Evolutionary conservation across 2,329 filamentous ascomycete genomes (phyloP).

Genomic region (Colletotrichum lini): DNA sequence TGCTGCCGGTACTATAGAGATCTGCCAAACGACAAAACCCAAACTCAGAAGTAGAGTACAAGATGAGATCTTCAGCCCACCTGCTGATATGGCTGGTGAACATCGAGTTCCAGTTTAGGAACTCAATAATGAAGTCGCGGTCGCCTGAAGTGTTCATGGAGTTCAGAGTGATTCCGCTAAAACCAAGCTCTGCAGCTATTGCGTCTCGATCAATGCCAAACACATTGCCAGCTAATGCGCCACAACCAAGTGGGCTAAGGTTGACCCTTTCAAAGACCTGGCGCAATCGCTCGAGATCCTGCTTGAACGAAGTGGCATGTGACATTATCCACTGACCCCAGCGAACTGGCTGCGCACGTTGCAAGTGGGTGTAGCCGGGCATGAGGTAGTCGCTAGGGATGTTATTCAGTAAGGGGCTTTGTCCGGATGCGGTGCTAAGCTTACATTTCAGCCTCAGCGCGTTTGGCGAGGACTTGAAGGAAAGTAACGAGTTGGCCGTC

Average conservation of each 20-base stretch:
- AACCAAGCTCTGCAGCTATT: conserved; percentile 75
- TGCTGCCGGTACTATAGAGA: conserved; percentile 45
- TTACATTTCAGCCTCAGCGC: conserved; percentile 80
- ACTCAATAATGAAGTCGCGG: conserved; percentile 81
- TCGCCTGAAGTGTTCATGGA: conserved; percentile 79
- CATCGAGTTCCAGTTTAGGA: conserved; percentile 78
- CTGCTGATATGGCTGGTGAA: conserved; percentile 80
- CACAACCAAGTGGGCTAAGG: conserved; percentile 46
- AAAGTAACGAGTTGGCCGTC: conserved; percentile 79
- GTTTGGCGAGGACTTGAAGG: conserved; percentile 75
- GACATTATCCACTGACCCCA: conserved; percentile 47
- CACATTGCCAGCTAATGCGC: conserved; percentile 47
- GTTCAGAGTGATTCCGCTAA: conserved; percentile 78
- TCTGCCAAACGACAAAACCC: conserved; percentile 46
- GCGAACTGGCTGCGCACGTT: conserved; percentile 25
- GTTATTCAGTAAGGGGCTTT: conserved; percentile 43
- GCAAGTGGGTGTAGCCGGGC: neutral
- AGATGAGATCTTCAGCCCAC: conserved; percentile 81
- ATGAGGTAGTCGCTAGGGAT: conserved; percentile 32
- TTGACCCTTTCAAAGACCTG: conserved; percentile 46
- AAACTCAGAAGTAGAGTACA: conserved; percentile 54
- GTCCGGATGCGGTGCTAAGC: conserved; percentile 40
- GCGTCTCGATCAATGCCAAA: conserved; percentile 51
- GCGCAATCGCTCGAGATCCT: conserved; percentile 47
- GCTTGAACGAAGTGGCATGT: conserved; percentile 45